A percentile compares a stretch with the other conserved stretches of the same genome.
Evolutionary conservation across 2,329 filamentous ascomycete species (phyloP).

Genomic region (Fusarium devonianum): DNA sequence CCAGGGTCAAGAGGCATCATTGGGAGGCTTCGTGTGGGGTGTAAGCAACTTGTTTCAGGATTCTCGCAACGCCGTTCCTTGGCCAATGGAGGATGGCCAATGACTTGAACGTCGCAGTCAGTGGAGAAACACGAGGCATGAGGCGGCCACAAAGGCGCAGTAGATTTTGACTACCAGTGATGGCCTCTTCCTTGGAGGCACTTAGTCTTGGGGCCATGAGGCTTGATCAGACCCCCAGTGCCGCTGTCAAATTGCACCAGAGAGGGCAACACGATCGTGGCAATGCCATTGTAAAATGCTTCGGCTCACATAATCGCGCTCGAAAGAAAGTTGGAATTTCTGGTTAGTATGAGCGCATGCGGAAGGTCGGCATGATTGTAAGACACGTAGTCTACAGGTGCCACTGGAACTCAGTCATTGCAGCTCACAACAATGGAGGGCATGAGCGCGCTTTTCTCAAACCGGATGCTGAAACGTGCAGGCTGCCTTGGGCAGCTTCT

Average conservation of each 20-base stretch:
- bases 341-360: neutral
- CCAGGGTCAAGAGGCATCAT: conserved; percentile 9
- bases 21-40: conserved; percentile 20
- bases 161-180: conserved; percentile 13
- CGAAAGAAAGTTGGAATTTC: no score
- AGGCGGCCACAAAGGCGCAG: conserved; percentile 20
- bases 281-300: no score
- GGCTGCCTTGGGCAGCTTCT: neutral
- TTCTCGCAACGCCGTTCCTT: conserved; percentile 5
- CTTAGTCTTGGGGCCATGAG: conserved; percentile 22
- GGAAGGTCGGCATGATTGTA: neutral
- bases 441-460: neutral
- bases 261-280: neutral
- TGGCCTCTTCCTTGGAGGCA: neutral
- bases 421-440: neutral
- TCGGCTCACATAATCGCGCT: no score
- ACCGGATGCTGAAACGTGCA: conserved; percentile 10
- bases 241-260: conserved; percentile 16
- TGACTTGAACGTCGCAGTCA: conserved; percentile 13
- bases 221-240: conserved; percentile 22
- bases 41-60: conserved; percentile 30
- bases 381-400: neutral
- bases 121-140: conserved; percentile 8
- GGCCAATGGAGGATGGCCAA: conserved; percentile 19
- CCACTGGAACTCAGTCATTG: neutral